Percentiles rank a stretch among this genome's conserved stretches.
phyloP scores from a whole-genome alignment of 1,284 basidiomycete genomes.

The Trametes hirsuta region DNA sequence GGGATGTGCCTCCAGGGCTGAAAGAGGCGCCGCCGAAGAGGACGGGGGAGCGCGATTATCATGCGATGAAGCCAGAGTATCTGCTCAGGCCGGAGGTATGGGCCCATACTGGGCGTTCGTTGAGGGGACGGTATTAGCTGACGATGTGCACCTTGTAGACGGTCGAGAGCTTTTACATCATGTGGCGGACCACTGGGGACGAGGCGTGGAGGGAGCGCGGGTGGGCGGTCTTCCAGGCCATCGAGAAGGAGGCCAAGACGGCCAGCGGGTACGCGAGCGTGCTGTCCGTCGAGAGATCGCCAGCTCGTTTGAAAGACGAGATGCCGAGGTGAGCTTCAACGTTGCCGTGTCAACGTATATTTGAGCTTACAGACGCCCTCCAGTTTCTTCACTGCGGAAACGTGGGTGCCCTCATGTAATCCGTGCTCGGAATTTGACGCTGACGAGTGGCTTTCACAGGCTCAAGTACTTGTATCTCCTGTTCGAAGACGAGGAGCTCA shows the following conservation, averaged over 20 bases:
- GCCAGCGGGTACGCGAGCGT: conserved; percentile 63
- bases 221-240: conserved; percentile 75
- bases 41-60: conserved; percentile 42
- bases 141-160: conserved; percentile 44
- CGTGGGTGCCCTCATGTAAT: conserved; percentile 39
- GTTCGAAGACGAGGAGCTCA: conserved; percentile 57
- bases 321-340: conserved; percentile 63
- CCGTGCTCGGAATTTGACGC: neutral
- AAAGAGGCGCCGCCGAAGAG: conserved; percentile 39
- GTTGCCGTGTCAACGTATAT: neutral
- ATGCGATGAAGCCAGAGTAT: conserved; percentile 46
- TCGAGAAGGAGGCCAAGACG: conserved; percentile 62
- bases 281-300: conserved; percentile 46
- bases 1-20: conserved; percentile 57
- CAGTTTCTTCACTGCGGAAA: conserved; percentile 77
- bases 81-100: conserved; percentile 67
- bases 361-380: neutral
- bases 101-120: neutral
- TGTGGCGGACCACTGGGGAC: conserved; percentile 74
- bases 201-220: conserved; percentile 74
- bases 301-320: conserved; percentile 47
- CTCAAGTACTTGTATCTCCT: conserved; percentile 72
- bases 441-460: conserved; percentile 35
- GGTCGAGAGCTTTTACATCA: conserved; percentile 67
- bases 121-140: neutral